These are phyloP conservation scores for Delitschia confertaspora DNA, from an alignment of 495 filamentous ascomycete genomes.

Conservation along the genomic window DNA sequence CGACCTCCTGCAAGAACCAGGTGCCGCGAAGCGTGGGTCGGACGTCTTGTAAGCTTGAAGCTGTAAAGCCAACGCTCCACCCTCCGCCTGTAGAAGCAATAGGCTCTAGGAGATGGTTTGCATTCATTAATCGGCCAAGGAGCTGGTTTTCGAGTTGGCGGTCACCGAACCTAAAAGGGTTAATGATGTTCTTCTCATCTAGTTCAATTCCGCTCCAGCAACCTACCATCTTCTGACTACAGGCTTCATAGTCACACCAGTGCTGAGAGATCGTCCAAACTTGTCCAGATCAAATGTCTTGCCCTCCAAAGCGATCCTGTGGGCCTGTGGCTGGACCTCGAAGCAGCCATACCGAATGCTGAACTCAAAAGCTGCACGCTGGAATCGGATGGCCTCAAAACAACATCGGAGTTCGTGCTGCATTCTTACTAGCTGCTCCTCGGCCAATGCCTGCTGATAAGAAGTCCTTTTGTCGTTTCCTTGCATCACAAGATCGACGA, in stretches of 20 bases:
- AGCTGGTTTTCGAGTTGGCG: neutral
- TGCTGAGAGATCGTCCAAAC: neutral
- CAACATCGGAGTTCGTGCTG: neutral
- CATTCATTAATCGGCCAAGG: constrained; percentile 2
- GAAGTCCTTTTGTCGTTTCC: constrained; percentile 6
- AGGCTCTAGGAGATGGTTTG: constrained; percentile 12
- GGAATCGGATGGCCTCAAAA: constrained; percentile 4
- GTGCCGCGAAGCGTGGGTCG: constrained; percentile 11
- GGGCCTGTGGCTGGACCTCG: neutral
- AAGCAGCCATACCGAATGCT: constrained; percentile 12
- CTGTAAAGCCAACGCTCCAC: neutral
- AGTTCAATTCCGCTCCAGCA: neutral
- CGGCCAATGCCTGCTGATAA: neutral
- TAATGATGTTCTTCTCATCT: neutral
- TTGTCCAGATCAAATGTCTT: constrained; percentile 3
- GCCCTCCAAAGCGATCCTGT: neutral
- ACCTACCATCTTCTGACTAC: neutral
- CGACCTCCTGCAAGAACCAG: constrained; percentile 9
- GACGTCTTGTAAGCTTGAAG: constrained; percentile 7
- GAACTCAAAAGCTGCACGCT: constrained; percentile 12
- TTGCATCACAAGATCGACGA: neutral
- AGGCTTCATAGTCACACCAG: neutral
- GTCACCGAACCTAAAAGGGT: neutral
- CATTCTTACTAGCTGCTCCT: neutral
- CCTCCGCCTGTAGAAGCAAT: neutral